Evolutionary conservation across 106 monocot species (phyloP).

Genomic region (Acanthochlamys bracteata): DNA sequence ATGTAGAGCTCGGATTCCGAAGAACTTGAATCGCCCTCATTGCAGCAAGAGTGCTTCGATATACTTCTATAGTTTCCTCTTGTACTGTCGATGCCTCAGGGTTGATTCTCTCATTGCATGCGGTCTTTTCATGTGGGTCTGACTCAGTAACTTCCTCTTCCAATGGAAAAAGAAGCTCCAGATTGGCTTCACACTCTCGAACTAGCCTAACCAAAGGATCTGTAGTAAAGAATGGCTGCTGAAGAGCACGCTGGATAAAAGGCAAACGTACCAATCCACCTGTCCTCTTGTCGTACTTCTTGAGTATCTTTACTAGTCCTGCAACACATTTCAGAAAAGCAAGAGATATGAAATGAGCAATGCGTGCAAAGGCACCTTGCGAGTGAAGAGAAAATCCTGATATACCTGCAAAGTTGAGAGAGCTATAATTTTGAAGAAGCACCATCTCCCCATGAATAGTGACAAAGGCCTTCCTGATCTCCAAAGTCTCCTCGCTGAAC

Average conservation of each 20-base stretch:
- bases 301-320: constrained; percentile 90
- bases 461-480: constrained; percentile 84
- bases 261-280: constrained; percentile 66
- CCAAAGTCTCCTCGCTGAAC: constrained; percentile 79
- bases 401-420: constrained; percentile 87
- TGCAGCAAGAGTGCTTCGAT: constrained; percentile 66
- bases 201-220: constrained; percentile 77
- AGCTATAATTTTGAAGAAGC: constrained; percentile 91
- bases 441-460: constrained; percentile 98
- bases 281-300: constrained; percentile 96
- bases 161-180: constrained; percentile 79
- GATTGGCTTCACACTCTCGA: constrained; percentile 74
- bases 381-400: background rate
- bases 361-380: background rate
- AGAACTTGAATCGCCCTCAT: constrained; percentile 79
- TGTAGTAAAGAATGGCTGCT: constrained; percentile 86
- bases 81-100: constrained; percentile 18
- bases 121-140: constrained; percentile 5
- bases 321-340: background rate
- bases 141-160: constrained; percentile 69
- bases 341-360: too few species aligned
- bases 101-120: background rate
- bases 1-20: constrained; percentile 73
- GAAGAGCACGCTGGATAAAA: constrained; percentile 71
- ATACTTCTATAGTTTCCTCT: constrained; percentile 48